Evolutionary conservation across 2,329 filamentous ascomycete genomes (phyloP), one percentile per base, ranked within the genome.

Genomic region (Xylariales sp.): DNA sequence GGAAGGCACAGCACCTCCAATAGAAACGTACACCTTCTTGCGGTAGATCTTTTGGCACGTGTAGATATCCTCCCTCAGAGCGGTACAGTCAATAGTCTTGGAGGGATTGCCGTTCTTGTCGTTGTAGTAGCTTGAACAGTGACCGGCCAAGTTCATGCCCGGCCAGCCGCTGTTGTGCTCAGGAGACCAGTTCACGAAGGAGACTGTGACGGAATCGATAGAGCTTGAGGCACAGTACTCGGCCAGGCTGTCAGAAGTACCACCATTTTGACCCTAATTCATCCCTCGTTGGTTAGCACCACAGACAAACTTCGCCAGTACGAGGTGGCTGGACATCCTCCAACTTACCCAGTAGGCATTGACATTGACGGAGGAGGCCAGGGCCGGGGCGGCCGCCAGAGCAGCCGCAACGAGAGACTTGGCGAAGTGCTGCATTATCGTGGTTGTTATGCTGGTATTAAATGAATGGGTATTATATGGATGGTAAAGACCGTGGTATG

Each of bases 1-100:
- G 7, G 5, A 14, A 20, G 21, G 23, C 28, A 29, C 21, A 4
- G n/a, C 37, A 14, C 81, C 80, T 30, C 81, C 81, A 32, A 85
- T 69, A 11, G 80, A 83, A 18, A 84, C 65, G 29, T 83, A 58
- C 37, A 85, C 72, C 44, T 78, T 83, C 61, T 82, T 83, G 39
- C 72, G 71, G 40, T 72, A 58, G 5, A 55, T 45, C 53, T 83
- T 78, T n/a, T n/a, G n/a, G 56, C 80, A 85, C 19, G 64, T 50
- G 30, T 55, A 45, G 38, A 65, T 56, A 24, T 62, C 62, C 14
- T 48, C 47, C 13, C 54, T 15, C 13, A 39, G 32, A 13, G 8
- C 25, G 7, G 19, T n/a, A 28, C 37, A 39, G 20, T 13, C 18
- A 32, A 46, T 47, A 15, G 45, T 8, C 20, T 48, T 42, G 7